Conservation (phyloP, 257 asterid species). For the Capsicum chinense region DNA sequence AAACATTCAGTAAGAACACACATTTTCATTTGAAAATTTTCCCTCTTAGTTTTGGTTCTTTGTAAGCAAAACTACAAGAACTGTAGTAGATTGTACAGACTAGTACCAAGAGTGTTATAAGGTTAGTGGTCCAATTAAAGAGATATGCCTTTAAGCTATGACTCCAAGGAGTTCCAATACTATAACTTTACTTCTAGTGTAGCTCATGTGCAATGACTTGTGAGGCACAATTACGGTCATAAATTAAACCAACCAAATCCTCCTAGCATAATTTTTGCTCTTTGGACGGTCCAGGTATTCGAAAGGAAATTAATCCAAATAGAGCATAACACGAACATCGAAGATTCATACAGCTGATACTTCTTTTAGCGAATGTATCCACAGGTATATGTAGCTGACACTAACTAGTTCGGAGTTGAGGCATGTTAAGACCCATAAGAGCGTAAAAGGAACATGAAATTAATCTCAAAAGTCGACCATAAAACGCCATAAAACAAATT, state of each 20-base stretch:
- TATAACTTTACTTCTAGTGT: not conserved
- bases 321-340: too few species aligned
- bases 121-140: not conserved
- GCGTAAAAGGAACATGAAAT: not conserved
- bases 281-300: not conserved
- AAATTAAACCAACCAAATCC: not conserved
- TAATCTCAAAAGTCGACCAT: not conserved
- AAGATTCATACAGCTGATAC: not conserved
- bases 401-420: constrained; percentile 5
- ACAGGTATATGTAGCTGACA: not conserved
- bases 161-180: not conserved
- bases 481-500: not conserved
- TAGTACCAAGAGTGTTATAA: not conserved
- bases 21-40: not conserved
- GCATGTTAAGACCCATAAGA: not conserved
- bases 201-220: not conserved
- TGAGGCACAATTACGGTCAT: not conserved
- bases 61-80: constrained; percentile 4
- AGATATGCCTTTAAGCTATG: not conserved
- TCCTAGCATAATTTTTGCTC: not conserved
- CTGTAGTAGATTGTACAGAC: not conserved
- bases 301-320: not conserved
- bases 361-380: not conserved
- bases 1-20: not conserved
- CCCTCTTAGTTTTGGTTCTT: constrained; percentile 22